Percentiles rank a stretch among this genome's conserved stretches.
phyloP scores from a whole-genome alignment of 192 early-diverging fungal species.

The Coemansia sp. region DNA sequence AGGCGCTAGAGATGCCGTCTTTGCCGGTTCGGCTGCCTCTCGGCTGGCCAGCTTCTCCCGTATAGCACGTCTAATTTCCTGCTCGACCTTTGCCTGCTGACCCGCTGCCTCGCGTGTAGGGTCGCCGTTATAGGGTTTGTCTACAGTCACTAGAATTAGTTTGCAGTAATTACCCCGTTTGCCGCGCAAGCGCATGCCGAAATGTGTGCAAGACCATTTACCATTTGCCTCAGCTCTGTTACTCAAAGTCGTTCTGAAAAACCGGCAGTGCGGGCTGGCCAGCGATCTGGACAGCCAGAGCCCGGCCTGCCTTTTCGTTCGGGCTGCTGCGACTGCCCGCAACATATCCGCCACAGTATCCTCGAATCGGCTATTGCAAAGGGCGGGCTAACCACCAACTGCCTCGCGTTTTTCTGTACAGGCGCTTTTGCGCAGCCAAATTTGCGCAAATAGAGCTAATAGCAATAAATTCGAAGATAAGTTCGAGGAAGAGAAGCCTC shows the following conservation, averaged over 20 bases:
- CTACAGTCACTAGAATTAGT: too few relatives aligned
- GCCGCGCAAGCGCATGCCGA: too few relatives aligned
- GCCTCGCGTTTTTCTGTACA: not conserved
- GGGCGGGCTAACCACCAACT: too few relatives aligned
- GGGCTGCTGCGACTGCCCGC: not conserved
- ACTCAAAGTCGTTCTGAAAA: not conserved
- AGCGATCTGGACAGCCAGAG: not conserved
- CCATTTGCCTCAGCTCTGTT: not conserved
- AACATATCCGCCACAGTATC: not conserved
- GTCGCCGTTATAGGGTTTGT: too few relatives aligned
- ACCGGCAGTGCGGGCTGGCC: not conserved
- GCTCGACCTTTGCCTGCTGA: not conserved
- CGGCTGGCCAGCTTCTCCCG: not conserved
- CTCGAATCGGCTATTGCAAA: not conserved
- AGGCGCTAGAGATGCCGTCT: constrained; percentile 3
- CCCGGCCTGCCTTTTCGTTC: too few relatives aligned
- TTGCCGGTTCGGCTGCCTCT: not conserved
- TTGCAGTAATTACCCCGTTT: too few relatives aligned
- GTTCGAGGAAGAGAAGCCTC: not conserved
- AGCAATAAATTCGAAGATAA: not conserved
- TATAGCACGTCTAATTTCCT: constrained; percentile 18
- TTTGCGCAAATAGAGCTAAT: not conserved
- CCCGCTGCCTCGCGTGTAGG: too few relatives aligned
- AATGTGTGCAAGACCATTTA: too few relatives aligned
- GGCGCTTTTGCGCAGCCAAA: not conserved